Conservation (phyloP, 169 alveolate species). For the Eimeria maxima region DNA sequence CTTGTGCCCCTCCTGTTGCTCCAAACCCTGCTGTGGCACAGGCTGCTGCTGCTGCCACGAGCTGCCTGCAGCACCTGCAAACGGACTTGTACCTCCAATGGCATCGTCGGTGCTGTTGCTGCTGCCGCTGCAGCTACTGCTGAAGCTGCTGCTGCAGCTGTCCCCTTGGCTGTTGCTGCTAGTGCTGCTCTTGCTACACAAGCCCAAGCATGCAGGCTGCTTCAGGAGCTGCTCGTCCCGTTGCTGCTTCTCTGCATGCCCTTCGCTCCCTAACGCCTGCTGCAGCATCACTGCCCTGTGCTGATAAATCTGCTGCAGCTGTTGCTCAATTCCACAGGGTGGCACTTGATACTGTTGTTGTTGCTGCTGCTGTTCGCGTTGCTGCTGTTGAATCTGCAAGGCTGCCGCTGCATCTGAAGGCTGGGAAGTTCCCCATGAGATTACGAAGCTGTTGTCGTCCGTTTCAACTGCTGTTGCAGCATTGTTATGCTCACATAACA, state of each 20-base stretch:
- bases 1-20: neutral
- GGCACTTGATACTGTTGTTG: constrained; percentile 19
- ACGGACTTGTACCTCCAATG: neutral
- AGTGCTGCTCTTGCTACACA: too few relatives aligned
- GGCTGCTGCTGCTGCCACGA: constrained; percentile 42
- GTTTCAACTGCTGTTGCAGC: constrained; percentile 38
- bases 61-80: neutral
- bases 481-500: neutral
- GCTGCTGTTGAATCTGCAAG: constrained; percentile 15
- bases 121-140: constrained; percentile 10
- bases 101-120: neutral
- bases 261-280: neutral
- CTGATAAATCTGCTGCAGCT: constrained; percentile 30
- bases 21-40: neutral
- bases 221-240: neutral
- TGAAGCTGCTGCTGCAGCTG: constrained; percentile 32
- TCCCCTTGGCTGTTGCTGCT: too few relatives aligned
- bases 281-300: constrained; percentile 41
- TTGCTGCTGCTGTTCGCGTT: constrained; percentile 27
- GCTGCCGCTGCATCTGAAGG: constrained; percentile 18
- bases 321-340: neutral
- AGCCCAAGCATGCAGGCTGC: too few relatives aligned
- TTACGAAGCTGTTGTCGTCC: constrained; percentile 6
- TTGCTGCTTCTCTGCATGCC: neutral
- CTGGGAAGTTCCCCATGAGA: constrained; percentile 4